These are phyloP conservation scores for Globisporangium camurandrum DNA, from an alignment of 352 stramenopile species.

Conservation along the genomic window DNA sequence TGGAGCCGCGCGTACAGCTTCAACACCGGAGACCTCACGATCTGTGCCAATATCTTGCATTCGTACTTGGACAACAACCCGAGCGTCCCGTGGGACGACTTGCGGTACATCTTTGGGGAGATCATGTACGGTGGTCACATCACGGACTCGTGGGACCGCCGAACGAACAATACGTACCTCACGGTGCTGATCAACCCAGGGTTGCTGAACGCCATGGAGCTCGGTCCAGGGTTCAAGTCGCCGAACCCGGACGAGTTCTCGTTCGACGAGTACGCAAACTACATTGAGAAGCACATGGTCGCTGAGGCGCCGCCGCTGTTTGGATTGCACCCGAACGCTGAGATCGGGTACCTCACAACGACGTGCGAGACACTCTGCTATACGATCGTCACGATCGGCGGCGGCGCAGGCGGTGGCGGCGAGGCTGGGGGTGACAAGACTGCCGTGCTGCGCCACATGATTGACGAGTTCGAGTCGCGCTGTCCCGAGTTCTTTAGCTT, in stretches of 20 bases:
- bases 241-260: constrained; percentile 78
- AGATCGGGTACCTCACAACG: constrained; percentile 94
- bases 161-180: constrained; percentile 95
- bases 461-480: constrained; percentile 87
- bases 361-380: constrained; percentile 90
- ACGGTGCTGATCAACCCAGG: constrained; percentile 82
- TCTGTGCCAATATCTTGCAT: constrained; percentile 91
- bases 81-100: constrained; percentile 91
- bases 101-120: constrained; percentile 94
- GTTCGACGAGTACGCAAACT: constrained; percentile 83
- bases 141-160: constrained; percentile 93
- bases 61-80: constrained; percentile 92
- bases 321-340: constrained; percentile 91
- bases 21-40: constrained; percentile 94
- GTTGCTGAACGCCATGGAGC: constrained; percentile 87
- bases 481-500: constrained; percentile 91
- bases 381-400: constrained; percentile 89
- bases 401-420: constrained; percentile 48
- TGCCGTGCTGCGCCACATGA: constrained; percentile 68
- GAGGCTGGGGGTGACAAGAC: constrained; percentile 73
- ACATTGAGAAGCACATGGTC: constrained; percentile 93
- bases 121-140: constrained; percentile 97
- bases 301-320: constrained; percentile 90
- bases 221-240: constrained; percentile 92
- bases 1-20: constrained; percentile 94